Evolutionary conservation across 1,139 yeast species (phyloP).

Genomic region (Scheffersomyces lignicola): DNA sequence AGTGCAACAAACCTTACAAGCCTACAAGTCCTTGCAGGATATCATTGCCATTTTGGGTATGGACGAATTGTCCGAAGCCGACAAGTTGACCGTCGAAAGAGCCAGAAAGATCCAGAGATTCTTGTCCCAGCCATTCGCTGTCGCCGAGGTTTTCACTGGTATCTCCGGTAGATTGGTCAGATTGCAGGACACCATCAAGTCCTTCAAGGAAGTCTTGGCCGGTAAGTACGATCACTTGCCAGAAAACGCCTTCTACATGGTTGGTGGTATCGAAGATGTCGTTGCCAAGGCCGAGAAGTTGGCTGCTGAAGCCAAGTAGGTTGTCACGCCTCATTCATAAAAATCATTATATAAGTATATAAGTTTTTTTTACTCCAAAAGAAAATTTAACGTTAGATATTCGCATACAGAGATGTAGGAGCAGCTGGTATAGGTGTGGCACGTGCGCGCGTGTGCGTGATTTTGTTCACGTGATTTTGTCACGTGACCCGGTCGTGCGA

Average conservation of each 20-base stretch:
- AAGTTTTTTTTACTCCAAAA: slow-evolving; percentile 5
- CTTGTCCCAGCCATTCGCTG: slow-evolving; percentile 99
- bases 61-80: slow-evolving; percentile 99
- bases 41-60: slow-evolving; percentile 99
- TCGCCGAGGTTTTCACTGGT: slow-evolving; percentile 99
- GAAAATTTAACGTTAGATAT: slow-evolving; percentile 5
- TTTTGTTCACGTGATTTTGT: too few species aligned
- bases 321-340: slow-evolving; percentile 7
- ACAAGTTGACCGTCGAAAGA: slow-evolving; percentile 99
- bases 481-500: too few species aligned
- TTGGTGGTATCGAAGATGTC: slow-evolving; percentile 99
- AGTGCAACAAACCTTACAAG: slow-evolving; percentile 98
- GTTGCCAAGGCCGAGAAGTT: slow-evolving; percentile 98
- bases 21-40: slow-evolving; percentile 99
- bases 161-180: slow-evolving; percentile 97
- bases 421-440: too few species aligned
- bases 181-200: slow-evolving; percentile 89
- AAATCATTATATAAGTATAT: neutral
- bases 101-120: slow-evolving; percentile 99
- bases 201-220: slow-evolving; percentile 95
- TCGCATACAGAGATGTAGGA: too few species aligned
- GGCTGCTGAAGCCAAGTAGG: slow-evolving; percentile 88
- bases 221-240: slow-evolving; percentile 99
- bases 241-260: slow-evolving; percentile 99
- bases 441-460: too few species aligned